Conservation (phyloP, 179 eudicot species). For the Pouteria campechiana region DNA sequence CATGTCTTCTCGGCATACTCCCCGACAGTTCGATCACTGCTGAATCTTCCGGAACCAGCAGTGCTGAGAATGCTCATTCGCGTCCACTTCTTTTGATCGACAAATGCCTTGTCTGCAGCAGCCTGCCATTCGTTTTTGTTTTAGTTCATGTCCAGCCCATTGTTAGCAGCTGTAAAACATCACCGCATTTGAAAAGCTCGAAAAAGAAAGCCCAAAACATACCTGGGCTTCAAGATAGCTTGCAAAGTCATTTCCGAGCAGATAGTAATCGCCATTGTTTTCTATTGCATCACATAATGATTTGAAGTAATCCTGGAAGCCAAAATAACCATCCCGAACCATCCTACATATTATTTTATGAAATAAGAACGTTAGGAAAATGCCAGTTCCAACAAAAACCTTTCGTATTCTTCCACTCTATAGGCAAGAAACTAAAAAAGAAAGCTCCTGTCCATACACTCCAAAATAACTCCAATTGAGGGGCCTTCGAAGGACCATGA, state of each 20-base stretch:
- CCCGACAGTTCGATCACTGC: constrained; percentile 40
- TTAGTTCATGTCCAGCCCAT: too few relatives aligned
- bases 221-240: constrained; percentile 26
- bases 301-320: constrained; percentile 17
- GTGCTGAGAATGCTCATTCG: constrained; percentile 31
- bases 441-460: too few relatives aligned
- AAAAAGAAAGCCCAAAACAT: not conserved
- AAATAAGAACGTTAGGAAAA: too few relatives aligned
- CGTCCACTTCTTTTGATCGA: constrained; percentile 27
- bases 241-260: constrained; percentile 16
- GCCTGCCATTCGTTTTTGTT: too few relatives aligned
- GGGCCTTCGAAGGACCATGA: too few relatives aligned
- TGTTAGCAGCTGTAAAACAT: not conserved
- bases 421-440: too few relatives aligned
- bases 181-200: not conserved
- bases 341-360: constrained; percentile 11
- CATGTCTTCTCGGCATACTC: constrained; percentile 33
- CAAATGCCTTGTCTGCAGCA: constrained; percentile 17
- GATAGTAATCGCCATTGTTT: constrained; percentile 13
- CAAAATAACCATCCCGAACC: constrained; percentile 18
- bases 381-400: too few relatives aligned
- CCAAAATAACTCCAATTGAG: too few relatives aligned
- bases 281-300: constrained; percentile 18
- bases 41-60: constrained; percentile 30
- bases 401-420: too few relatives aligned